Evolutionary conservation across 2,329 filamentous ascomycete genomes (phyloP), one percentile per base, ranked within the genome.

Genomic region (Trichophyton equinum): DNA sequence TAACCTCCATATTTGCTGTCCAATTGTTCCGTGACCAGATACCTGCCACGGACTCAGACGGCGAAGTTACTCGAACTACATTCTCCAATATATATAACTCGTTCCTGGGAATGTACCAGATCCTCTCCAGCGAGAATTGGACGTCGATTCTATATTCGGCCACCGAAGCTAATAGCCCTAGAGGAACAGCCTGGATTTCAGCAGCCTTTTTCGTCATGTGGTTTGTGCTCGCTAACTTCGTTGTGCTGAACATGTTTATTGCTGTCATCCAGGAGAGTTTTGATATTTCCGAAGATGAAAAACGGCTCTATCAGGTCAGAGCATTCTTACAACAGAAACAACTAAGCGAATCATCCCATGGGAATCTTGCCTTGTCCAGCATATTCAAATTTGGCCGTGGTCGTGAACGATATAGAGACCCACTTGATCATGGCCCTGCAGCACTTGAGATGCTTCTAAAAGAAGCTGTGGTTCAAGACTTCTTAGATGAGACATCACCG

Each of bases 251-350:
- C 71, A 99, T 99, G 94, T 99, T 99, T 79, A 97, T 99, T 88
- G 94, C 94, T 79, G 94, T 99, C 76, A 99, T 99, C 66, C 94
- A 99, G 73, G 94, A 99, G 71, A 99, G 96, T 70, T 99, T 99
- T 71, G 94, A 99, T 75, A 91, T 99, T 27, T 95, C 91, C 2
- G 94, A 99, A 72, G 95, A 99, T 71, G 91, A 97, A 73, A 99
- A 99, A 75, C 90, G 95, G 20, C 76, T 97, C 64, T 90, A 97
- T 71, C 95, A 99, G 75, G 91, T 99, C 63, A 92, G 91, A 69
- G 89, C 92, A 1, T 99, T 97, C 68, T 78, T 99, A 51, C 89
- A 95, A 70, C 85, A 91, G 67, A 95, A 92, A 71, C 91, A 97
- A 68, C 78, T 96, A 36, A 88, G 86, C 25, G 82, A 77, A 40